Percentiles rank a stretch among this genome's conserved stretches.
phyloP scores from a whole-genome alignment of 805 yeast species.

The Kurtzmaniella cleridarum region DNA sequence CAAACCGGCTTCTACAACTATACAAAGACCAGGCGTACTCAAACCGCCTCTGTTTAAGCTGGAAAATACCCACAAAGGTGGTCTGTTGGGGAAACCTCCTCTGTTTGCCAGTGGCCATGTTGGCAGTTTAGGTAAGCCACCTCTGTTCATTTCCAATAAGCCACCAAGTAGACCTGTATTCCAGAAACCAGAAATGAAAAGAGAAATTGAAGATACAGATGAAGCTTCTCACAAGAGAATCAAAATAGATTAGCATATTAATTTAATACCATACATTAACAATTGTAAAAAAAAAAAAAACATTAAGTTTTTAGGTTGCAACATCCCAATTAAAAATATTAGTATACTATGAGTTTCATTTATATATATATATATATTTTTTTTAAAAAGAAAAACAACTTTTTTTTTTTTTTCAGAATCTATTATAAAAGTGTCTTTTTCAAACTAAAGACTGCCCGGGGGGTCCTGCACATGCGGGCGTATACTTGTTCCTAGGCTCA shows the following conservation, averaged over 20 bases:
- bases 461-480: background rate
- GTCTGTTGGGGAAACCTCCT: conserved; percentile 20
- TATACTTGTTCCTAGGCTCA: background rate
- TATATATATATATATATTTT: too few species aligned
- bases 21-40: conserved; percentile 7
- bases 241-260: conserved; percentile 4
- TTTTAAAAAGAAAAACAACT: background rate
- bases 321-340: too few species aligned
- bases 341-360: too few species aligned
- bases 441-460: too few species aligned
- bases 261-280: too few species aligned
- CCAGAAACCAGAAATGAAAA: conserved; percentile 4
- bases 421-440: too few species aligned
- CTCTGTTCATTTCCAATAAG: conserved; percentile 33
- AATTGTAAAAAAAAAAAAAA: too few species aligned
- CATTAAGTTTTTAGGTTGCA: background rate
- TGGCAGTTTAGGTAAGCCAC: conserved; percentile 27
- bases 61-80: conserved; percentile 19
- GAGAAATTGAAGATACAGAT: background rate
- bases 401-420: too few species aligned
- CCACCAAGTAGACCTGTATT: conserved; percentile 11
- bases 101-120: conserved; percentile 13
- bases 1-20: conserved; percentile 1
- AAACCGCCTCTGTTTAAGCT: conserved; percentile 21
- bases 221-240: conserved; percentile 4